Conservation (phyloP, 2,329 filamentous ascomycete genomes). For the Gnomoniopsis smithogilvyi region DNA sequence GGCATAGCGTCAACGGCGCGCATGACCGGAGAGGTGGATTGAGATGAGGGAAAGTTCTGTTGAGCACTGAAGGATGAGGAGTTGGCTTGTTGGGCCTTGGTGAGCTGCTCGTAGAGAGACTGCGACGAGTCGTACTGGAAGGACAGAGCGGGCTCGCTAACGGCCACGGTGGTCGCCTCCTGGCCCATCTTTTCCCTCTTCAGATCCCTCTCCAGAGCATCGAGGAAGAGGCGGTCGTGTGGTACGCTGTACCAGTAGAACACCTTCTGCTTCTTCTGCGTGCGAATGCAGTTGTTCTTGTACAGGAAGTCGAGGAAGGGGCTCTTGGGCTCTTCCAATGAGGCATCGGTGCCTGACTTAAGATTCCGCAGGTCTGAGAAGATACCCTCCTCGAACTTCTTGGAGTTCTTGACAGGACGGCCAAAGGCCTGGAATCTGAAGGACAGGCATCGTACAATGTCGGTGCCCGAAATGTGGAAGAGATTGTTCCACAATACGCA, state of each 20-base stretch:
- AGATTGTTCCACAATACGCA: constrained; percentile 98
- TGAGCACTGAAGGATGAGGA: constrained; percentile 93
- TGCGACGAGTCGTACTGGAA: constrained; percentile 99
- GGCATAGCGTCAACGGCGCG: constrained; percentile 91
- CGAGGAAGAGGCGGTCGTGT: constrained; percentile 94
- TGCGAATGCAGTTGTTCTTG: constrained; percentile 99
- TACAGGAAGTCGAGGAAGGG: constrained; percentile 97
- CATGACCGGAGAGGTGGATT: constrained; percentile 85
- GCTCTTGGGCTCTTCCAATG: constrained; percentile 97
- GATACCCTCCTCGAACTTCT: constrained; percentile 99
- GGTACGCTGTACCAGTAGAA: constrained; percentile 99
- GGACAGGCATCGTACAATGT: constrained; percentile 96
- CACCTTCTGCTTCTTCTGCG: constrained; percentile 99
- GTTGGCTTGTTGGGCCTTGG: constrained; percentile 98
- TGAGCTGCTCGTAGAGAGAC: constrained; percentile 98
- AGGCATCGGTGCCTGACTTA: constrained; percentile 97
- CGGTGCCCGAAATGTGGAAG: constrained; percentile 98
- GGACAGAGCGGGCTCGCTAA: constrained; percentile 93
- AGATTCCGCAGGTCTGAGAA: constrained; percentile 98
- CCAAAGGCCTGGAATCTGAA: constrained; percentile 99
- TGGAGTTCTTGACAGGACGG: constrained; percentile 97
- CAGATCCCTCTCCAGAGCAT: constrained; percentile 92
- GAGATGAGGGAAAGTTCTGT: constrained; percentile 67
- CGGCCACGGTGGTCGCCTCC: constrained; percentile 93
- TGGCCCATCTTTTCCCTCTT: constrained; percentile 99